These are phyloP conservation scores for Mycosphaerella arachidis DNA, from an alignment of 2,329 filamentous ascomycete genomes.

Conservation along the genomic window DNA sequence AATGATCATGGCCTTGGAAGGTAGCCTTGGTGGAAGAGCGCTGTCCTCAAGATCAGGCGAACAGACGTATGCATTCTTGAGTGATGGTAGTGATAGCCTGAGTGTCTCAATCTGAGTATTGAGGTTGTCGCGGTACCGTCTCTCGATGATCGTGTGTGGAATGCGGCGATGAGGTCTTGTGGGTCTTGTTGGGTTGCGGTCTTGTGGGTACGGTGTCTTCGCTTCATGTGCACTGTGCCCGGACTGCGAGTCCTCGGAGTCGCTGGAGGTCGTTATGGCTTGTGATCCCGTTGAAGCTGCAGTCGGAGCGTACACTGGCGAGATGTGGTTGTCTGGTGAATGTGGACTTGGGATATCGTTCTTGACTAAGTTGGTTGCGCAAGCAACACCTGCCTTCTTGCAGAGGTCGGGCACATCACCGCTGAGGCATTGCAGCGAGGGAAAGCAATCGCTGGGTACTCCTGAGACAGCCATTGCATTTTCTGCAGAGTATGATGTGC, in stretches of 20 bases:
- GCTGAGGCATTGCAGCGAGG: constrained; percentile 18
- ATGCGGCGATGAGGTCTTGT: constrained; percentile 21
- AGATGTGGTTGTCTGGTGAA: constrained; percentile 11
- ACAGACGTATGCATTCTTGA: constrained; percentile 37
- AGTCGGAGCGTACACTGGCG: constrained; percentile 11
- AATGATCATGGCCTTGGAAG: constrained; percentile 44
- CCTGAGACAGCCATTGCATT: constrained; percentile 8
- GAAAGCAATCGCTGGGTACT: constrained; percentile 19
- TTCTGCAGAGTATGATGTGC: not conserved
- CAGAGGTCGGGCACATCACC: constrained; percentile 20
- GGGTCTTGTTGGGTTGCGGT: constrained; percentile 5
- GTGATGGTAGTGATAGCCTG: constrained; percentile 36
- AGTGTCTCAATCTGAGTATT: constrained; percentile 45
- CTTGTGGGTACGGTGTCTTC: not conserved
- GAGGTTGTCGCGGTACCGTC: constrained; percentile 45
- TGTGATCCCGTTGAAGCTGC: constrained; percentile 8
- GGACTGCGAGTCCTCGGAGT: constrained; percentile 19
- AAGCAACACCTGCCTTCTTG: constrained; percentile 18
- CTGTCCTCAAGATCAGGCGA: constrained; percentile 42
- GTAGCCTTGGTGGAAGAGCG: constrained; percentile 38
- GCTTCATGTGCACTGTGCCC: constrained; percentile 3
- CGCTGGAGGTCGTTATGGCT: constrained; percentile 14
- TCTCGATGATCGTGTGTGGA: constrained; percentile 44
- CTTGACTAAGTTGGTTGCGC: constrained; percentile 9
- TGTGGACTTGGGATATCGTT: not conserved